Evolutionary conservation across 2,329 filamentous ascomycete species (phyloP).

Genomic region (Neofusicoccum ribis): DNA sequence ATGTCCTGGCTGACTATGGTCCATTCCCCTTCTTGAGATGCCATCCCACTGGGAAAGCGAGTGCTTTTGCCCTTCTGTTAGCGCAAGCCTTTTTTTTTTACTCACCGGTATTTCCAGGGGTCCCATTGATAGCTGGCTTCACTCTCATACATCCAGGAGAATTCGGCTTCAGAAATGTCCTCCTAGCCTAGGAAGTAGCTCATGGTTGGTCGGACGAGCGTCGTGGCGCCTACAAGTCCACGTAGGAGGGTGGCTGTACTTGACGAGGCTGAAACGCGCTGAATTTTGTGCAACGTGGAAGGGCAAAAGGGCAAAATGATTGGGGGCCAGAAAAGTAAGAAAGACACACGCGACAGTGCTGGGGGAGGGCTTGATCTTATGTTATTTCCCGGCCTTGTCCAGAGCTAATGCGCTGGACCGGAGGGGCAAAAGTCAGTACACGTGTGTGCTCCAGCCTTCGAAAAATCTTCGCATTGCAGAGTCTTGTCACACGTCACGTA

Average conservation of each 20-base stretch:
- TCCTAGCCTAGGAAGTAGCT: background rate
- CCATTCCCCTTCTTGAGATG: too few relatives aligned
- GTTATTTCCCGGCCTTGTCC: background rate
- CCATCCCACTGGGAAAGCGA: too few relatives aligned
- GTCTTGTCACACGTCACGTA: too few relatives aligned
- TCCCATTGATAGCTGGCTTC: background rate
- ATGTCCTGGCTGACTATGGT: too few relatives aligned
- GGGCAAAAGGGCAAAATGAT: background rate
- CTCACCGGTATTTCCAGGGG: background rate
- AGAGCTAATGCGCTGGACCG: too few relatives aligned
- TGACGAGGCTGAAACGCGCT: too few relatives aligned
- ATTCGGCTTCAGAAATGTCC: background rate
- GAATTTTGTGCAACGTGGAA: background rate
- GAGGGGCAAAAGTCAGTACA: too few relatives aligned
- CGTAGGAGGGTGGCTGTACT: too few relatives aligned
- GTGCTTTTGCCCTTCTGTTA: constrained; percentile 23
- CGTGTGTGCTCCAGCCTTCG: too few relatives aligned
- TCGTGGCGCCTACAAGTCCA: too few relatives aligned
- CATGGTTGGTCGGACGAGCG: background rate
- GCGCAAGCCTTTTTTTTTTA: constrained; percentile 26
- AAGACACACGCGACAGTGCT: background rate
- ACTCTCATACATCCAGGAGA: background rate
- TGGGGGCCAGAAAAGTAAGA: background rate
- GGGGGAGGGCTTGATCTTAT: background rate
- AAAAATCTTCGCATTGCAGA: too few relatives aligned